Evolutionary conservation across 148 eudicot species (phyloP).

Genomic region (Rheum nobile): DNA sequence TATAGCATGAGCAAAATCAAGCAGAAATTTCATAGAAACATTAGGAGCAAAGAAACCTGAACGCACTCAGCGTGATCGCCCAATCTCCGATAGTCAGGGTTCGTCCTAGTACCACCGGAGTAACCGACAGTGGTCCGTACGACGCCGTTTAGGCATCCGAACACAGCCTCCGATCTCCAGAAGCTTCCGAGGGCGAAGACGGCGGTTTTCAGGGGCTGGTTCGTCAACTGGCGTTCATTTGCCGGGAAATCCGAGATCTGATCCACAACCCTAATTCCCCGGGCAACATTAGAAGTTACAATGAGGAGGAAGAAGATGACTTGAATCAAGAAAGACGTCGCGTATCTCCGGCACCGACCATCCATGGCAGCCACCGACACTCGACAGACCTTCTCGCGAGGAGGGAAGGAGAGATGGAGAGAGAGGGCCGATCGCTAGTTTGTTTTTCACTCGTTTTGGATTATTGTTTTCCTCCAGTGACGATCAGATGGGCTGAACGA

Average conservation of each 20-base stretch:
- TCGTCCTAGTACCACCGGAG: slow-evolving; percentile 65
- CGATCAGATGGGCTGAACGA: not conserved
- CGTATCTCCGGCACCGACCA: not conserved
- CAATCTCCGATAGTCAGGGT: slow-evolving; percentile 78
- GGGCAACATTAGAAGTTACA: not conserved
- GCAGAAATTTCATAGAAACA: not conserved
- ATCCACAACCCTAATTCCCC: slow-evolving; percentile 48
- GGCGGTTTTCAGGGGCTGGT: slow-evolving; percentile 40
- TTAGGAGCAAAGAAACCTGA: slow-evolving; percentile 27
- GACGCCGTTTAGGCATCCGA: slow-evolving; percentile 86
- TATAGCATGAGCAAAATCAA: not conserved
- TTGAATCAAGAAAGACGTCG: not conserved
- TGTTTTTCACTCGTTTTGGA: not conserved
- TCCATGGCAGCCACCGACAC: slow-evolving; percentile 8
- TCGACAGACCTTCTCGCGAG: not conserved
- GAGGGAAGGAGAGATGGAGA: not conserved
- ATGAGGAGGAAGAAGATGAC: not conserved
- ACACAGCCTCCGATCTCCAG: slow-evolving; percentile 90
- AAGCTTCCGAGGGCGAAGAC: slow-evolving; percentile 91
- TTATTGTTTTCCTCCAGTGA: not conserved
- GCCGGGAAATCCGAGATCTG: slow-evolving; percentile 30
- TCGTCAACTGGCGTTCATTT: not conserved
- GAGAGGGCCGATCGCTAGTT: not conserved
- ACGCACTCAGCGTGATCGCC: slow-evolving; percentile 88
- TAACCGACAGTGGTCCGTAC: slow-evolving; percentile 74